Evolutionary conservation across 371 early-diverging fungal genomes (phyloP), one percentile per base, ranked within the genome.

Genomic region (Syncephalis fuscata): DNA sequence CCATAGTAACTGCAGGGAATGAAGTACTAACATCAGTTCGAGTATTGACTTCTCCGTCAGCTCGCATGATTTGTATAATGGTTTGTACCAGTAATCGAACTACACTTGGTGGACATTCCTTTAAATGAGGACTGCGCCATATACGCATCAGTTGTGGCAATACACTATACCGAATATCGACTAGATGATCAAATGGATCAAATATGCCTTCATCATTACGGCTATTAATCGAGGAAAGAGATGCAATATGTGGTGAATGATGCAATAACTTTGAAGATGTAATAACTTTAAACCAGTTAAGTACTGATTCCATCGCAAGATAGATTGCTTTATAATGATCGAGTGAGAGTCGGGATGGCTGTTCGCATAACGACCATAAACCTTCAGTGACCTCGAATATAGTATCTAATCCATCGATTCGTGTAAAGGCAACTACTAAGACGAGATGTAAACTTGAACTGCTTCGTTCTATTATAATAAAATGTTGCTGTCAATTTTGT

Each of bases 31-130:
- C 57, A 24, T 64, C 67, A 3, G 60, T 49, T 25, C 50, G 62
- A 10, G 44, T 46, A 44, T 52, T 61, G 2, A 56, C 59, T 53
- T 83, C 81, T 0, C 81, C 82, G 23, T 82, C 75, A 0, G 70
- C 82, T 50, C 78, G 82, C 53, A 87, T 55, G n/a, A 87, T 68
- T 44, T 79, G 73, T 24, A 64, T 58, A 15, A 85, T 55, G 19
- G 71, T 67, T 22, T 68, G 68, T 26, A 84, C 52, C 17, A 82
- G 48, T 8, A 63, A 54, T 44, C 70, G 70, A 15, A 75, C 57
- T 3, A 78, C 50, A 17, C 57, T 50, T 20, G 71, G 62, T 0
- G 77, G 68, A 36, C 62, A 68, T 26, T 67, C 46, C 19, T 57
- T 56, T 10, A 70, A 52, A 45, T 66, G 48, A 0, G 65, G 49